These are phyloP conservation scores for Colletotrichum higginsianum DNA, from an alignment of 2,329 filamentous ascomycete genomes.

Conservation along the genomic window DNA sequence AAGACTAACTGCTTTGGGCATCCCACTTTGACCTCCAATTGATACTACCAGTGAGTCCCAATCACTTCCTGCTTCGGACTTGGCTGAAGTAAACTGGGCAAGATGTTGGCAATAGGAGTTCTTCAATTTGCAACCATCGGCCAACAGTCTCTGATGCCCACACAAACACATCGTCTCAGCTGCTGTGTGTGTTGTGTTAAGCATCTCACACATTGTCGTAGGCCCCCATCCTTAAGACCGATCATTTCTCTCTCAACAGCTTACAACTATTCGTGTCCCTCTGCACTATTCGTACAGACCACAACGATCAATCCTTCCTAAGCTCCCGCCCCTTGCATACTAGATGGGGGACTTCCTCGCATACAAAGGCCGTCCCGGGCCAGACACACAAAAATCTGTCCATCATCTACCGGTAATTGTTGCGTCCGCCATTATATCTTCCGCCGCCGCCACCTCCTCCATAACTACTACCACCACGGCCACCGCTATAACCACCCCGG, in stretches of 20 bases:
- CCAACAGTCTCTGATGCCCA: neutral
- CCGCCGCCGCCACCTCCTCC: slow-evolving; percentile 15
- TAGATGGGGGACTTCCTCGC: neutral
- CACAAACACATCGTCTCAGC: too few species aligned
- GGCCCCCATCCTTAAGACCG: neutral
- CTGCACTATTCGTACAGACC: neutral
- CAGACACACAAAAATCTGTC: neutral
- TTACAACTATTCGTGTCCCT: neutral
- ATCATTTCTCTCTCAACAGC: neutral
- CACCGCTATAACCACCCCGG: slow-evolving; percentile 23
- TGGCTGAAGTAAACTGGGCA: neutral
- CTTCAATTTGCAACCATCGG: neutral
- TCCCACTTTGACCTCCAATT: neutral
- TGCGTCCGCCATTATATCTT: slow-evolving; percentile 27
- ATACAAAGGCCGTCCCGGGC: neutral
- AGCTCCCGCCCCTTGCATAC: neutral
- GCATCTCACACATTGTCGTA: neutral
- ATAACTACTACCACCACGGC: slow-evolving; percentile 3
- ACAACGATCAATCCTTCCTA: neutral
- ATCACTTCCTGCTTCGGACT: too few species aligned
- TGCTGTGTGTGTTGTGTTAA: neutral
- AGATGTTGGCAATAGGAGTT: neutral
- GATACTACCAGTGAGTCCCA: neutral
- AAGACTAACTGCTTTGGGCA: neutral
- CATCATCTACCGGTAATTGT: slow-evolving; percentile 22